Evolutionary conservation across 2,329 filamentous ascomycete genomes (phyloP).

Genomic region (Phoma sp.): DNA sequence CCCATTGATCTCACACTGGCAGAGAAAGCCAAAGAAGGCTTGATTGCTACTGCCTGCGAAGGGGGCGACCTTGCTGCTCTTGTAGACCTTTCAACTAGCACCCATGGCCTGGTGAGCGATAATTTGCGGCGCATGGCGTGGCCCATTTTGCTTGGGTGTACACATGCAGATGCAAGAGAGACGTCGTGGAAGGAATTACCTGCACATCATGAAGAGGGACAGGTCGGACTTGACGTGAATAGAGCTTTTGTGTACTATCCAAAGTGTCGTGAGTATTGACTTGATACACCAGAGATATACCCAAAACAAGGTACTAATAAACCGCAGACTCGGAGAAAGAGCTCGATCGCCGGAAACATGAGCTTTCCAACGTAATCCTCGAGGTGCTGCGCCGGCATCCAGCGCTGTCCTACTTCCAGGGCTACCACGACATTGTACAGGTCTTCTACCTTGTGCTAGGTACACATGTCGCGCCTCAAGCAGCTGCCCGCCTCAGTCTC

Average conservation of each 20-base stretch:
- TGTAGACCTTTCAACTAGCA: slow-evolving; percentile 52
- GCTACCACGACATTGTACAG: slow-evolving; percentile 98
- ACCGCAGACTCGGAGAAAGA: slow-evolving; percentile 74
- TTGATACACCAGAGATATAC: background rate
- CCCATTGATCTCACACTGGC: slow-evolving; percentile 17
- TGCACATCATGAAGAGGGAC: slow-evolving; percentile 84
- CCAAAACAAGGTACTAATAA: slow-evolving; percentile 16
- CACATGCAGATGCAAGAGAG: slow-evolving; percentile 25
- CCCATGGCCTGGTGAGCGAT: slow-evolving; percentile 57
- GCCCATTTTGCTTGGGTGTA: slow-evolving; percentile 64
- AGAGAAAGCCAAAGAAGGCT: slow-evolving; percentile 36
- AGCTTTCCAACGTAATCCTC: slow-evolving; percentile 82
- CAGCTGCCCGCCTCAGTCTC: slow-evolving; percentile 82
- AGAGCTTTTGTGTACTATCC: slow-evolving; percentile 98
- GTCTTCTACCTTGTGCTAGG: slow-evolving; percentile 89
- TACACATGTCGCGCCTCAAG: slow-evolving; percentile 63
- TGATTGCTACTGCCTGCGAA: slow-evolving; percentile 53
- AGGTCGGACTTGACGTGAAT: slow-evolving; percentile 91
- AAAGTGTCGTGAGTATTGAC: slow-evolving; percentile 64
- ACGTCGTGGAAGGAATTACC: slow-evolving; percentile 68
- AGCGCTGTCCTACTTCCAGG: slow-evolving; percentile 94
- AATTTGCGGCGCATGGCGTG: slow-evolving; percentile 75
- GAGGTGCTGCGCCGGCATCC: slow-evolving; percentile 81
- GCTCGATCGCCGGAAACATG: slow-evolving; percentile 72
- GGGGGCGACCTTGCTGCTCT: slow-evolving; percentile 51